Percentiles rank a stretch among this genome's conserved stretches.
phyloP scores from a whole-genome alignment of 352 stramenopile species.

The Aphanomyces stellatus region DNA sequence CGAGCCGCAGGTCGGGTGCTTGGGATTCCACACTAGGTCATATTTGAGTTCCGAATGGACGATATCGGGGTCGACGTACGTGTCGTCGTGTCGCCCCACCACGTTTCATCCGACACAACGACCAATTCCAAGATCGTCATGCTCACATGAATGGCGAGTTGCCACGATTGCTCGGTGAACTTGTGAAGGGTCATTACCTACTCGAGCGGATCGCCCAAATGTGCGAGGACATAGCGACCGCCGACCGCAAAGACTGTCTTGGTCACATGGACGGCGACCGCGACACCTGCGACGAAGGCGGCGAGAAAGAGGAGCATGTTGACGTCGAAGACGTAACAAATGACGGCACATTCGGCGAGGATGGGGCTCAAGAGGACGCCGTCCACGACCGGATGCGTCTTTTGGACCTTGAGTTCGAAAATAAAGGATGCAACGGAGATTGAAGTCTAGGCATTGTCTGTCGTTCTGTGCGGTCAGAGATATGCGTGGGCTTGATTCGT shows the following conservation, averaged over 20 bases:
- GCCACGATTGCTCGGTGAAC: conserved; percentile 85
- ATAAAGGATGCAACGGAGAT: too few relatives aligned
- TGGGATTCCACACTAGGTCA: conserved; percentile 64
- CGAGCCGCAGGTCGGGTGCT: conserved; percentile 56
- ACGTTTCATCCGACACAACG: conserved; percentile 68
- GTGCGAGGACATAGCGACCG: conserved; percentile 64
- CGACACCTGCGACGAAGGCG: conserved; percentile 49
- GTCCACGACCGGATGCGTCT: conserved; percentile 57
- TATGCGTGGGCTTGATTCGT: too few relatives aligned
- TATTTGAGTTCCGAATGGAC: background rate
- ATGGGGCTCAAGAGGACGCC: conserved; percentile 48
- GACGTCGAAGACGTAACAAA: conserved; percentile 30
- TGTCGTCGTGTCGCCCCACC: conserved; percentile 77
- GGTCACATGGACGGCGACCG: conserved; percentile 56
- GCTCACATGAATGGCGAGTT: conserved; percentile 67
- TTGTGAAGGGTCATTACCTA: conserved; percentile 81
- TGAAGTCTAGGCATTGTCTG: too few relatives aligned
- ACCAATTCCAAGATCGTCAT: conserved; percentile 81
- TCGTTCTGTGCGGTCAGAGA: too few relatives aligned
- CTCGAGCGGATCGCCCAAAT: conserved; percentile 72
- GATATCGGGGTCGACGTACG: conserved; percentile 29
- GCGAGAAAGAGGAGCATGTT: conserved; percentile 63
- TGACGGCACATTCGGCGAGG: too few relatives aligned
- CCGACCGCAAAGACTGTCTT: conserved; percentile 52
- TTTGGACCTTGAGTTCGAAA: conserved; percentile 34